phyloP scores from a whole-genome alignment of 2,329 filamentous ascomycete species.

The Raffaelea deltoideospora region DNA sequence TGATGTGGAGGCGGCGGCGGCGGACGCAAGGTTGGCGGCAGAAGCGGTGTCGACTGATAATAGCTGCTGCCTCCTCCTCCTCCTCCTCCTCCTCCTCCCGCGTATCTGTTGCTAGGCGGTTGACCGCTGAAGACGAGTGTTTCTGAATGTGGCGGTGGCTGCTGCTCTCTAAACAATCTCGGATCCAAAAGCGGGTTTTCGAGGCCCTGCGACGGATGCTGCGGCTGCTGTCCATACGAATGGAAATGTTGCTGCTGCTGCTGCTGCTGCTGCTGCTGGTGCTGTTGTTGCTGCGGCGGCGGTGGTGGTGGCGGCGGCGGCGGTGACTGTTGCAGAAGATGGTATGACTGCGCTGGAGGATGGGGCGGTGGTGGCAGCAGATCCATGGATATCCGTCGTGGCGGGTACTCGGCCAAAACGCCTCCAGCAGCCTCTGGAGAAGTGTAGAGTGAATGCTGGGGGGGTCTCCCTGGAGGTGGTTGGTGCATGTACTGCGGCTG shows the following conservation, averaged over 20 bases:
- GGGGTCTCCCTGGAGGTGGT: not conserved
- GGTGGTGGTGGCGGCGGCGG: not conserved
- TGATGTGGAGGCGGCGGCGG: not conserved
- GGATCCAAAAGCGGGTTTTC: slow-evolving; percentile 7
- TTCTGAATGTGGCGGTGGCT: no score
- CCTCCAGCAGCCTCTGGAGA: no score
- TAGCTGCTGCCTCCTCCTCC: no score
- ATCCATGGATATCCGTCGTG: slow-evolving; percentile 4
- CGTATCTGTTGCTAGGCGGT: no score
- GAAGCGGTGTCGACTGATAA: no score
- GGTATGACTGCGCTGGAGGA: not conserved
- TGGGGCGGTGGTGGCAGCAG: not conserved
- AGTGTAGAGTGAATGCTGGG: no score
- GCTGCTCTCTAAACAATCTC: slow-evolving; percentile 9
- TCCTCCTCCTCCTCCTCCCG: no score
- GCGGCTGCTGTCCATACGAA: not conserved
- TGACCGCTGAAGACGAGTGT: no score
- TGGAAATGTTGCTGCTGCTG: slow-evolving; percentile 4
- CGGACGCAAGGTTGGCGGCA: no score
- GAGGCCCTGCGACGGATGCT: slow-evolving; percentile 1
- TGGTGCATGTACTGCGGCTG: slow-evolving; percentile 1
- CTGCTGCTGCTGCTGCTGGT: not conserved
- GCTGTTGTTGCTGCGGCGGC: not conserved
- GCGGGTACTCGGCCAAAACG: slow-evolving; percentile 1
- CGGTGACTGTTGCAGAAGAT: not conserved